These are phyloP conservation scores for Cryphonectria nitschkei DNA, from an alignment of 2,329 filamentous ascomycete species.

Conservation along the genomic window DNA sequence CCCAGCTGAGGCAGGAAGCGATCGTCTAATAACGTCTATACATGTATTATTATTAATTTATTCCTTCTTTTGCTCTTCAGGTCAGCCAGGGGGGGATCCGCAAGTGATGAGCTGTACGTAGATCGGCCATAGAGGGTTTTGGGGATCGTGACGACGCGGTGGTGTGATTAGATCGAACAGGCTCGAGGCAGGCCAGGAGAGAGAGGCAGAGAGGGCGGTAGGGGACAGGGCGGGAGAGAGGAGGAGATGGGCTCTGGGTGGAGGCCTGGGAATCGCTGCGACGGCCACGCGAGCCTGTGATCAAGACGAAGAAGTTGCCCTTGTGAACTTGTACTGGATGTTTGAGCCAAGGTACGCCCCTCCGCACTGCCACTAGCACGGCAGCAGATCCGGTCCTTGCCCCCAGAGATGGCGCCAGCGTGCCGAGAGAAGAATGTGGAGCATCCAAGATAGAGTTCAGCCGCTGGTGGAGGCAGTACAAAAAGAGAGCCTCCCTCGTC, in stretches of 20 bases:
- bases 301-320: not conserved
- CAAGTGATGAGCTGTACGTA: not conserved
- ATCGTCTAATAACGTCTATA: not conserved
- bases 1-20: slow-evolving; percentile 5
- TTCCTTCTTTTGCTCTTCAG: not conserved
- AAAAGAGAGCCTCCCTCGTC: not conserved
- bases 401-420: slow-evolving; percentile 5
- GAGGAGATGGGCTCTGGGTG: slow-evolving; percentile 16
- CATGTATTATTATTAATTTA: not conserved
- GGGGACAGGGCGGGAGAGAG: not conserved
- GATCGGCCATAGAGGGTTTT: not conserved
- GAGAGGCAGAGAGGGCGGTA: not conserved
- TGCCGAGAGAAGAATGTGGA: slow-evolving; percentile 2
- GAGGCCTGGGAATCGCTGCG: slow-evolving; percentile 21
- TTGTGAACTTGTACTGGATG: not conserved
- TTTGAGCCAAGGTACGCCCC: not conserved
- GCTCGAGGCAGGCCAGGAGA: not conserved
- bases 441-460: slow-evolving; percentile 8
- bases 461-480: slow-evolving; percentile 10
- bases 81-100: not conserved
- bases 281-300: slow-evolving; percentile 4
- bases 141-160: not conserved
- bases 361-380: slow-evolving; percentile 8
- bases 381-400: not conserved
- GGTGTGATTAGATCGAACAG: slow-evolving; percentile 13